These are phyloP conservation scores for Paramecium sexaurelia DNA, from an alignment of 73 alveolate species.

Conservation along the genomic window DNA sequence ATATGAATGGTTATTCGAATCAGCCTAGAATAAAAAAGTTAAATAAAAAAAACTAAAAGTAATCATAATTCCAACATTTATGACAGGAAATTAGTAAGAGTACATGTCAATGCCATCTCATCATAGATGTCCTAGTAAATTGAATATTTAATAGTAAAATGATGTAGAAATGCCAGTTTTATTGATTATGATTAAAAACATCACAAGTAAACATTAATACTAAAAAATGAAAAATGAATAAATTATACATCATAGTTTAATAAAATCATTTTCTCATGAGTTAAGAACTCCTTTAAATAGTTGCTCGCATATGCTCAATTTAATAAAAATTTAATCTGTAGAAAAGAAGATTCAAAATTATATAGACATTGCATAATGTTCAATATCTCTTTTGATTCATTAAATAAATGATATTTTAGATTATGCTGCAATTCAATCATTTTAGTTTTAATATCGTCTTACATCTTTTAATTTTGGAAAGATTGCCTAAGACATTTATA, in stretches of 20 bases:
- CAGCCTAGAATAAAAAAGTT: background rate
- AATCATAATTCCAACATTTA: background rate
- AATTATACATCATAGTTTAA: background rate
- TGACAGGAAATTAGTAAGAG: background rate
- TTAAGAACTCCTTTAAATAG: constrained; percentile 62
- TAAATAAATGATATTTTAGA: constrained; percentile 56
- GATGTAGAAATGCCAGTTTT: background rate
- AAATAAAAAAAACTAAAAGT: background rate
- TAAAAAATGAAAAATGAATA: background rate
- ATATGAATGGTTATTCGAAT: background rate
- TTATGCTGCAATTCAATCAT: background rate
- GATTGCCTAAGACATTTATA: background rate
- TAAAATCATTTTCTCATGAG: constrained; percentile 62
- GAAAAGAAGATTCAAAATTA: background rate
- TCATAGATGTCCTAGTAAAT: background rate
- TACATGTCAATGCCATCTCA: background rate
- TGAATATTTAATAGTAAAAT: background rate
- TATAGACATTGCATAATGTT: background rate
- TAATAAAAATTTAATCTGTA: background rate
- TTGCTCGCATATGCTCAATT: constrained; percentile 28
- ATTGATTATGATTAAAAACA: background rate
- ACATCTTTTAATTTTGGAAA: background rate
- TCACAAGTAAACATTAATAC: background rate
- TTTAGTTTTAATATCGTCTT: background rate
- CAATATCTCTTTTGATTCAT: background rate